Percentiles rank a stretch among this genome's conserved stretches.
These are phyloP conservation scores for Xanthoparmelia taractica DNA, from an alignment of 495 filamentous ascomycete species.

Conservation along the genomic window DNA sequence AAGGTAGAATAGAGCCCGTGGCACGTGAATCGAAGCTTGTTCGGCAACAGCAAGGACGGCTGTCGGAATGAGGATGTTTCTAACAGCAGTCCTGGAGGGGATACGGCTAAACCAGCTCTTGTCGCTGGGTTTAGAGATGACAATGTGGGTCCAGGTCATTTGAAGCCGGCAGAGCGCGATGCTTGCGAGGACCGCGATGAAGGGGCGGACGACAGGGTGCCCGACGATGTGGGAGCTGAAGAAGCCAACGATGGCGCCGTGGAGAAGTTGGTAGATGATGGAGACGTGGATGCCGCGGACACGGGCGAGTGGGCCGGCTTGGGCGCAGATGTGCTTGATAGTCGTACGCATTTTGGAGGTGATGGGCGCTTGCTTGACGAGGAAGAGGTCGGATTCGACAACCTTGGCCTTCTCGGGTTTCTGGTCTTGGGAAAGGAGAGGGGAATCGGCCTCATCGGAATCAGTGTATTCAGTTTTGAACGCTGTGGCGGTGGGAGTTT, in stretches of 20 bases:
- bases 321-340: conserved; percentile 47
- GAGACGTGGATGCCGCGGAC: conserved; percentile 50
- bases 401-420: conserved; percentile 23
- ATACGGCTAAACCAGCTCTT: conserved; percentile 30
- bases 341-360: conserved; percentile 52
- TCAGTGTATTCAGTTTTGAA: conserved; percentile 34
- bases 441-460: conserved; percentile 30
- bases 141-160: conserved; percentile 45
- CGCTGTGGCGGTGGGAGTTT: conserved; percentile 52
- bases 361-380: conserved; percentile 45
- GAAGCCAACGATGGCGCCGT: conserved; percentile 29
- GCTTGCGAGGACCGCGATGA: conserved; percentile 39
- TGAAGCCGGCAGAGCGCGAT: conserved; percentile 53
- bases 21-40: conserved; percentile 24
- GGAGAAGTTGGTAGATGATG: conserved; percentile 21
- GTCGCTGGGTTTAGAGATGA: conserved; percentile 40
- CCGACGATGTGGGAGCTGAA: conserved; percentile 28
- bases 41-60: conserved; percentile 26
- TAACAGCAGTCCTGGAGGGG: conserved; percentile 32
- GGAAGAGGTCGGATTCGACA: conserved; percentile 32
- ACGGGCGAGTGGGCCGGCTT: conserved; percentile 47
- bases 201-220: conserved; percentile 24
- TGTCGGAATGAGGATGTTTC: conserved; percentile 37
- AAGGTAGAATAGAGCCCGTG: conserved; percentile 17
- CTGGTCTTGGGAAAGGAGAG: conserved; percentile 21